phyloP scores from a whole-genome alignment of 345 rosid genomes.

The Camelina hispida region DNA sequence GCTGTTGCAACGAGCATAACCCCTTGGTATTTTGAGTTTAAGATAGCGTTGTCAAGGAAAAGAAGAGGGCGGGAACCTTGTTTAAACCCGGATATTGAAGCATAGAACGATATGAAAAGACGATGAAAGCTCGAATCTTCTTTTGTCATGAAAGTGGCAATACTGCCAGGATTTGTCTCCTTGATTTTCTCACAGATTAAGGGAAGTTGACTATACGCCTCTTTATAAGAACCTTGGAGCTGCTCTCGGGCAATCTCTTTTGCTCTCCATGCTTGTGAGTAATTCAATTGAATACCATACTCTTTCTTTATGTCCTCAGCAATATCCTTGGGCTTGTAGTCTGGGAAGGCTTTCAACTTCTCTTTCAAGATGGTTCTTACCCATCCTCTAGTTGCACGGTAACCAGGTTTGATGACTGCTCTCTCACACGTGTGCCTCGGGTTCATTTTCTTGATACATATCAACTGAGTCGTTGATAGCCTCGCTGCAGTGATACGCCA shows the following conservation, averaged over 20 bases:
- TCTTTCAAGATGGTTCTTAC: conserved; percentile 93
- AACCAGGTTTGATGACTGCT: conserved; percentile 74
- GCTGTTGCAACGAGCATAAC: conserved; percentile 71
- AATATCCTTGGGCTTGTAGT: conserved; percentile 89
- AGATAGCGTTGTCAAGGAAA: conserved; percentile 71
- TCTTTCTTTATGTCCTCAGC: conserved; percentile 88
- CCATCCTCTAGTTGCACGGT: conserved; percentile 91
- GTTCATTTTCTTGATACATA: conserved; percentile 88
- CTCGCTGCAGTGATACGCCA: conserved; percentile 94
- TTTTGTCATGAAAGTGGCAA: conserved; percentile 74
- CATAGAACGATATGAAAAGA: conserved; percentile 82
- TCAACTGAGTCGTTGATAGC: conserved; percentile 79
- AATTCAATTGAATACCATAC: conserved; percentile 87
- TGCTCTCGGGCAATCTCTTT: conserved; percentile 94
- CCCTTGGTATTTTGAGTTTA: conserved; percentile 88
- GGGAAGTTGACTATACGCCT: conserved; percentile 82
- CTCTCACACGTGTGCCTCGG: conserved; percentile 87
- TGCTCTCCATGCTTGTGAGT: conserved; percentile 95
- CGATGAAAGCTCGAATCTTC: conserved; percentile 93
- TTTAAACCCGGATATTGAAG: conserved; percentile 77
- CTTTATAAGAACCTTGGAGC: conserved; percentile 91
- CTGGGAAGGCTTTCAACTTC: conserved; percentile 79
- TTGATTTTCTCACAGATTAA: conserved; percentile 82
- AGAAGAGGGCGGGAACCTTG: conserved; percentile 92
- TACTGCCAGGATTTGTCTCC: conserved; percentile 94